Evolutionary conservation across 768 basidiomycete genomes (phyloP).

Genomic region (Melanogaster broomeanus): DNA sequence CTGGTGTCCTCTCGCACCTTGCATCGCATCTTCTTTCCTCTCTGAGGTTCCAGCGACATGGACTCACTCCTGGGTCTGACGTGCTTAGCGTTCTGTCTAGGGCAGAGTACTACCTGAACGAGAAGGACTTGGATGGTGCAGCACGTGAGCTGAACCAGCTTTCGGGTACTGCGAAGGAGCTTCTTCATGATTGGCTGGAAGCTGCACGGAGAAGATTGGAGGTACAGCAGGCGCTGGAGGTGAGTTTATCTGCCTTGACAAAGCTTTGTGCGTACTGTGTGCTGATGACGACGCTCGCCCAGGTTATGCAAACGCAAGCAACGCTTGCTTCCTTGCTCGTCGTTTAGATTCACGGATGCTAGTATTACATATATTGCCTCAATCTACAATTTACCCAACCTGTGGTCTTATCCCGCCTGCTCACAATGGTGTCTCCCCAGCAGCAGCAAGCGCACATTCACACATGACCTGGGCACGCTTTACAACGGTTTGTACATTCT

Average conservation of each 20-base stretch:
- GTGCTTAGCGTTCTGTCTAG: slow-evolving; percentile 85
- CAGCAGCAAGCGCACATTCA: slow-evolving; percentile 65
- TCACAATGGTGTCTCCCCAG: slow-evolving; percentile 1
- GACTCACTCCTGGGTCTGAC: slow-evolving; percentile 72
- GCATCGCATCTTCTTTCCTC: slow-evolving; percentile 76
- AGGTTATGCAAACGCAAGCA: slow-evolving; percentile 85
- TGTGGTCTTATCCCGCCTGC: not conserved
- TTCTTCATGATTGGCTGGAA: slow-evolving; percentile 86
- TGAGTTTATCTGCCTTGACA: slow-evolving; percentile 25
- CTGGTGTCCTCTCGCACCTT: slow-evolving; percentile 84
- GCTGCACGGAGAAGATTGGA: slow-evolving; percentile 87
- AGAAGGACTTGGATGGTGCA: slow-evolving; percentile 86
- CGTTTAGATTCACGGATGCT: slow-evolving; percentile 43
- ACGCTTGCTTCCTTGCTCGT: slow-evolving; percentile 80
- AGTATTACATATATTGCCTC: slow-evolving; percentile 20
- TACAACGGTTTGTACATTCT: slow-evolving; percentile 71
- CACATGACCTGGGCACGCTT: slow-evolving; percentile 85
- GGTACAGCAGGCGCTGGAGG: slow-evolving; percentile 91
- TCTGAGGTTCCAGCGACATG: slow-evolving; percentile 79
- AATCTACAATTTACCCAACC: slow-evolving; percentile 19
- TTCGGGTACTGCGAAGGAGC: slow-evolving; percentile 71
- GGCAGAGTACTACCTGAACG: slow-evolving; percentile 85
- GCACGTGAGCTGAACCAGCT: slow-evolving; percentile 91
- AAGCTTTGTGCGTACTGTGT: not conserved
- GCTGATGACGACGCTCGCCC: slow-evolving; percentile 14